These are phyloP conservation scores for Nakataea oryzae DNA, from an alignment of 2,329 filamentous ascomycete genomes.

Conservation along the genomic window DNA sequence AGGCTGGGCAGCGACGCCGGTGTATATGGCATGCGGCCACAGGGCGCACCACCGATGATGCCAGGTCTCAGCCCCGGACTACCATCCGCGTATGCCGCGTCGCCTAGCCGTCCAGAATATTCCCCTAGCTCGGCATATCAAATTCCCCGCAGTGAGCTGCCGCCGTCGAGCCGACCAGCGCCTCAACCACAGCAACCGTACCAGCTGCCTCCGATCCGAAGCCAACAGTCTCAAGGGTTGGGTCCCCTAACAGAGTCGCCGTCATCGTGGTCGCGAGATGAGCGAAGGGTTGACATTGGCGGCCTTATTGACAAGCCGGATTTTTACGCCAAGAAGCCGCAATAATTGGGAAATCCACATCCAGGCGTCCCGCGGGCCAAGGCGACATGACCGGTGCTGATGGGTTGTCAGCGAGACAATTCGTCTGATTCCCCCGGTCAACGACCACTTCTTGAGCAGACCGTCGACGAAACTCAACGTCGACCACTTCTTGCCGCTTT, in stretches of 20 bases:
- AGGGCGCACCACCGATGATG: conserved; percentile 19
- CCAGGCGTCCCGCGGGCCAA: neutral
- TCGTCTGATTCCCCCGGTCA: neutral
- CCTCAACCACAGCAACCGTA: conserved; percentile 21
- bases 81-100: conserved; percentile 33
- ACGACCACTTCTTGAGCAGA: neutral
- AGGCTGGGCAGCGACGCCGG: conserved; percentile 21
- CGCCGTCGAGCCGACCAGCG: conserved; percentile 19
- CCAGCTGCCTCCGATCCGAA: conserved; percentile 38
- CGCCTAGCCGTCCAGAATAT: conserved; percentile 34
- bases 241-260: conserved; percentile 8
- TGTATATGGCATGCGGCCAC: conserved; percentile 15
- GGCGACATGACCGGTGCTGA: neutral
- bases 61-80: conserved; percentile 29
- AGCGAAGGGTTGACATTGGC: conserved; percentile 50
- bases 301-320: conserved; percentile 50
- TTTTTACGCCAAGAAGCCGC: conserved; percentile 10
- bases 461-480: neutral
- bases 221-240: conserved; percentile 16
- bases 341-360: neutral
- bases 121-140: conserved; percentile 34
- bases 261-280: conserved; percentile 24
- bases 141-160: conserved; percentile 40
- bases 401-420: neutral
- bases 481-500: neutral